Evolutionary conservation across 331 rosid species (phyloP).

Genomic region (Acacia pycnantha): DNA sequence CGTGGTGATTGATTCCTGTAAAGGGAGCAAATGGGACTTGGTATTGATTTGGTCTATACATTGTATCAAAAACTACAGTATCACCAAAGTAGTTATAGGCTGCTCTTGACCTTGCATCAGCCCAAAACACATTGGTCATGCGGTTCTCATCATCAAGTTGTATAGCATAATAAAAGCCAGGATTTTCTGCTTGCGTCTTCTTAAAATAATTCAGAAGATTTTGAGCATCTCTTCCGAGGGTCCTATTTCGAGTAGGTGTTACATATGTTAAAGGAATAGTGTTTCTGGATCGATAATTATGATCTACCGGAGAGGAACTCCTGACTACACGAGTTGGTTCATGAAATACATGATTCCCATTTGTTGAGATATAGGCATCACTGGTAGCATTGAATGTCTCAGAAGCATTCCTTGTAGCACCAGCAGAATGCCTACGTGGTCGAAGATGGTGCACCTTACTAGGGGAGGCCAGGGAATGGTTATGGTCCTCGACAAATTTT

Average conservation of each 20-base stretch:
- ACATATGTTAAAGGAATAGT: conserved; percentile 35
- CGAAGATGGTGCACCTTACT: conserved; percentile 57
- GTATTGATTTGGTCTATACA: conserved; percentile 77
- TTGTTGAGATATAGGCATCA: conserved; percentile 44
- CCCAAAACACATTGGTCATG: conserved; percentile 82
- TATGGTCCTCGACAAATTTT: conserved; percentile 76
- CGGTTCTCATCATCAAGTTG: conserved; percentile 80
- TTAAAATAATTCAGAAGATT: conserved; percentile 71
- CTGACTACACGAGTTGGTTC: conserved; percentile 41
- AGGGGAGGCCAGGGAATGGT: conserved; percentile 58
- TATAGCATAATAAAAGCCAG: conserved; percentile 72
- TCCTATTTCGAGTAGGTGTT: conserved; percentile 56
- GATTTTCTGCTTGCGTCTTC: conserved; percentile 80
- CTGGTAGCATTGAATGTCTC: conserved; percentile 41
- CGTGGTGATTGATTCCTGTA: conserved; percentile 77
- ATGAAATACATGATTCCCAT: conserved; percentile 41
- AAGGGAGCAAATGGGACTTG: conserved; percentile 81
- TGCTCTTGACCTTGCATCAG: conserved; percentile 72
- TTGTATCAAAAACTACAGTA: conserved; percentile 76
- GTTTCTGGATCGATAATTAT: conserved; percentile 42
- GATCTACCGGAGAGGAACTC: conserved; percentile 59
- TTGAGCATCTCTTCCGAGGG: conserved; percentile 79
- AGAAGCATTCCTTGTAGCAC: conserved; percentile 52
- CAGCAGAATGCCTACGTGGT: conserved; percentile 68
- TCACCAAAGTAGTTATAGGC: conserved; percentile 76